Evolutionary conservation across 2,329 filamentous ascomycete genomes (phyloP).

Genomic region (Penicillium psychrosexuale): DNA sequence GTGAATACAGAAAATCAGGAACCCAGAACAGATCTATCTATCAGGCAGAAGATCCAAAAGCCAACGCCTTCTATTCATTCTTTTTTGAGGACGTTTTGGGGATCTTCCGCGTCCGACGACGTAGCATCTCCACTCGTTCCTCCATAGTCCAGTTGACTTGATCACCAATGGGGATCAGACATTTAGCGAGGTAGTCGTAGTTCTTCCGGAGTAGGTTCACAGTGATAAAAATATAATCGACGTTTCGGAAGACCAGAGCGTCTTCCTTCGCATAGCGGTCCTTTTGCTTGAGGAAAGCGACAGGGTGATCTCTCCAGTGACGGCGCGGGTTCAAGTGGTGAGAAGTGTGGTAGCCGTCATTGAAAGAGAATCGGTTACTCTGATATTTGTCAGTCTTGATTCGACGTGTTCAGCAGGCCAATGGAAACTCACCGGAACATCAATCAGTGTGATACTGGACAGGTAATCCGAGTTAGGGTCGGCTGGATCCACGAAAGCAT

Average conservation of each 20-base stretch:
- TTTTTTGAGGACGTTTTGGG: constrained; percentile 29
- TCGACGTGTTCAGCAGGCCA: too few relatives aligned
- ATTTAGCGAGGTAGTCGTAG: constrained; percentile 65
- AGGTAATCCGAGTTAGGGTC: constrained; percentile 75
- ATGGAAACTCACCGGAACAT: constrained; percentile 63
- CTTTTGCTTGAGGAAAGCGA: constrained; percentile 69
- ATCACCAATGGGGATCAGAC: constrained; percentile 69
- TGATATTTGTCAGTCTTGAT: constrained; percentile 32
- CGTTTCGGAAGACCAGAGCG: constrained; percentile 75
- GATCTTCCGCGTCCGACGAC: constrained; percentile 63
- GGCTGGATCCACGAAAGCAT: constrained; percentile 72
- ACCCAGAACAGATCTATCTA: not conserved
- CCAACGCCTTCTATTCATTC: constrained; percentile 53
- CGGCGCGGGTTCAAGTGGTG: constrained; percentile 75
- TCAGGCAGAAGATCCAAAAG: not conserved
- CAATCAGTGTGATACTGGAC: constrained; percentile 75
- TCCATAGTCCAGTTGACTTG: constrained; percentile 66
- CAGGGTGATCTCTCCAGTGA: constrained; percentile 78
- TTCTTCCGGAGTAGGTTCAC: constrained; percentile 66
- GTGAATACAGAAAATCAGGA: not conserved
- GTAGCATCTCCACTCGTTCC: constrained; percentile 62
- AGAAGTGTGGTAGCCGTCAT: constrained; percentile 59
- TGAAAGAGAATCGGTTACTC: constrained; percentile 70
- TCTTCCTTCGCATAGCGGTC: constrained; percentile 62
- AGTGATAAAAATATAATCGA: constrained; percentile 77